These are phyloP conservation scores for Lactarius akahatsu DNA, from an alignment of 768 basidiomycete species.

Conservation along the genomic window DNA sequence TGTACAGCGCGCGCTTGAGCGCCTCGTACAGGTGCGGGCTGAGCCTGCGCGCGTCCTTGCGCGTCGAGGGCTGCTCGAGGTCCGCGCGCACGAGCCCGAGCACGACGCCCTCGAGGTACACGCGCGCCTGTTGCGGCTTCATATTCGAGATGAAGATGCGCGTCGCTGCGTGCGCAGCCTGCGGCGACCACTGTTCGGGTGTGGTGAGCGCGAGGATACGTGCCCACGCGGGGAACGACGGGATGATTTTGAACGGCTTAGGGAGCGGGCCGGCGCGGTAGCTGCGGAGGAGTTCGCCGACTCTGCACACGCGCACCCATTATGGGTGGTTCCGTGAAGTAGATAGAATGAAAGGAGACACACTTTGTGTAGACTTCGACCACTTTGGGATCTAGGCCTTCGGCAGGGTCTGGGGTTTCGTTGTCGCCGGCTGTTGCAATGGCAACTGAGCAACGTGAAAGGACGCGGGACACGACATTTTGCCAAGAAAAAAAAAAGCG, in stretches of 20 bases:
- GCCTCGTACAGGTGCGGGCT: conserved; percentile 93
- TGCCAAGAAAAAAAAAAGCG: not conserved
- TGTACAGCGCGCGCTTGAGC: conserved; percentile 90
- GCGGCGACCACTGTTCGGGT: conserved; percentile 93
- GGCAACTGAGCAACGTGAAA: conserved; percentile 3
- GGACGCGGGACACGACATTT: not conserved
- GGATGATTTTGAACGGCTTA: conserved; percentile 97
- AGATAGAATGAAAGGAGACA: conserved; percentile 31
- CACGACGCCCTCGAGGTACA: conserved; percentile 89
- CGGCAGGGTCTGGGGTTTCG: conserved; percentile 64
- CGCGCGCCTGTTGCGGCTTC: conserved; percentile 91
- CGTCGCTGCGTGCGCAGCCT: conserved; percentile 92
- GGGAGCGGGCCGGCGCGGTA: conserved; percentile 95
- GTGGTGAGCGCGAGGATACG: conserved; percentile 89
- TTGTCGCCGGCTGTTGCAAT: conserved; percentile 51
- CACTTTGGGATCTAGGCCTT: conserved; percentile 88
- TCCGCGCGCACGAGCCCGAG: conserved; percentile 88
- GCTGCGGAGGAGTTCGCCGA: conserved; percentile 78
- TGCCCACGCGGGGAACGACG: conserved; percentile 94
- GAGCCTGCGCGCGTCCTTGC: conserved; percentile 69
- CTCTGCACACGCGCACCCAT: conserved; percentile 44
- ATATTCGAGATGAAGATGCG: conserved; percentile 95
- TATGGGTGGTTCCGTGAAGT: not conserved
- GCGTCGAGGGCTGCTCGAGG: conserved; percentile 50
- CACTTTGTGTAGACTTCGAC: conserved; percentile 93